Evolutionary conservation across 2,329 filamentous ascomycete genomes (phyloP).

Genomic region (Metarhizium brunneum): DNA sequence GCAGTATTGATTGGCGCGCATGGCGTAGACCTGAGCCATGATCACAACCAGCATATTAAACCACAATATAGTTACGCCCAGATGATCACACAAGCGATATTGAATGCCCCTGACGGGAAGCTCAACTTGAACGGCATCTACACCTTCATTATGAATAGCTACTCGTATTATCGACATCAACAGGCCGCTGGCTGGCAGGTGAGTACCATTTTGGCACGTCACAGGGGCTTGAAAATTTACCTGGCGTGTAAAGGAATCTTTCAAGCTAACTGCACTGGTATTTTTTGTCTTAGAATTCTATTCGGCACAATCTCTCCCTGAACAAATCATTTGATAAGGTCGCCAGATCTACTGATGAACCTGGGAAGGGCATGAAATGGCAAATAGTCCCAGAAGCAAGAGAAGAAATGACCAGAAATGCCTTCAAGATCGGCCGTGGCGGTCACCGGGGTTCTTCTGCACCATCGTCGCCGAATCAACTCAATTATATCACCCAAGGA

Average conservation of each 20-base stretch:
- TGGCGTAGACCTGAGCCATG: constrained; percentile 68
- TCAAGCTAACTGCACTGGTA: not conserved
- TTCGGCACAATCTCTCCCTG: constrained; percentile 89
- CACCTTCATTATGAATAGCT: constrained; percentile 80
- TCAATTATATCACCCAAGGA: constrained; percentile 52
- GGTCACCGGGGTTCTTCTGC: constrained; percentile 60
- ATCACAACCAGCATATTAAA: constrained; percentile 84
- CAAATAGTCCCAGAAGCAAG: constrained; percentile 76
- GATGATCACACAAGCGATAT: constrained; percentile 92
- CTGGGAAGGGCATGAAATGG: constrained; percentile 99
- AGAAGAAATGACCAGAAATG: constrained; percentile 79
- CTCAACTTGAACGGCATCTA: constrained; percentile 90
- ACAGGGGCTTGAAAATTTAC: not conserved
- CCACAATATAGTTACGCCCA: constrained; percentile 95
- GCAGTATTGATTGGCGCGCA: constrained; percentile 30
- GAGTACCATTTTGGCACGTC: constrained; percentile 20
- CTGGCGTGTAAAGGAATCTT: not conserved
- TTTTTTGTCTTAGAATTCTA: constrained; percentile 62
- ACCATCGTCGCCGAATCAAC: constrained; percentile 56
- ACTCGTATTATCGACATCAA: constrained; percentile 87
- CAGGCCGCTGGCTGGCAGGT: constrained; percentile 79
- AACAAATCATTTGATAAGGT: constrained; percentile 95
- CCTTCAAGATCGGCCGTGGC: constrained; percentile 50
- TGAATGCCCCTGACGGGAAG: constrained; percentile 78
- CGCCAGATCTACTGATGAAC: constrained; percentile 84